Conservation (phyloP, 2,329 filamentous ascomycete genomes). For the Beauveria sp. region DNA sequence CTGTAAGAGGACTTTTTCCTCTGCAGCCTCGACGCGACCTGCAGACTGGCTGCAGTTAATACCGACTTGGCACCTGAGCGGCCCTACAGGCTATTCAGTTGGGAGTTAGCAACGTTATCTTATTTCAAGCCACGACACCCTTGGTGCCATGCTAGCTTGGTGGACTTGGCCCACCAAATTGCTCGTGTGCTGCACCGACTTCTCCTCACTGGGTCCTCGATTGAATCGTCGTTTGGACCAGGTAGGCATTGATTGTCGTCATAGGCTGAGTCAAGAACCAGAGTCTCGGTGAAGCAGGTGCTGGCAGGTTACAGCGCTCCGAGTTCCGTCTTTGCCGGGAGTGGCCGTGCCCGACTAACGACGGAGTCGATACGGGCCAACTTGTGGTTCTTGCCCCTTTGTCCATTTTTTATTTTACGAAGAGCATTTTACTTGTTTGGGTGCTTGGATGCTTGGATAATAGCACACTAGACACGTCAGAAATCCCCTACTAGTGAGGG, state of each 20-base stretch:
- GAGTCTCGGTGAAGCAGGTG: neutral
- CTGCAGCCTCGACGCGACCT: too few species aligned
- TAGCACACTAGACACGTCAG: neutral
- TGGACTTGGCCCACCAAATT: neutral
- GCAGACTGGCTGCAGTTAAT: too few species aligned
- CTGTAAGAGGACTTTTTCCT: too few species aligned
- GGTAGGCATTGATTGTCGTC: slow-evolving; percentile 3
- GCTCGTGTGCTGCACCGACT: slow-evolving; percentile 3
- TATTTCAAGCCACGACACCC: too few species aligned
- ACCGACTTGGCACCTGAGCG: too few species aligned
- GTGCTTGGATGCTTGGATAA: too few species aligned
- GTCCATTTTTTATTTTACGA: neutral
- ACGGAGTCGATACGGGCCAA: neutral
- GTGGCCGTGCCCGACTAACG: neutral
- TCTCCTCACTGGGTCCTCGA: neutral
- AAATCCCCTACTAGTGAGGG: neutral
- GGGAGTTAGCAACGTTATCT: too few species aligned
- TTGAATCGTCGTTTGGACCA: slow-evolving; percentile 3
- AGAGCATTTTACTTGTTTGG: neutral
- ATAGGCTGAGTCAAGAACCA: neutral
- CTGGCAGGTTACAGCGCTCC: neutral
- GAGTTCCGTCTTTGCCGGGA: slow-evolving; percentile 1
- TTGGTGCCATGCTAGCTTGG: neutral
- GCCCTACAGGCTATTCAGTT: too few species aligned
- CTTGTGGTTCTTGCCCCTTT: neutral